These are phyloP conservation scores for Metschnikowia santaceciliae DNA, from an alignment of 805 yeast species.

Conservation along the genomic window DNA sequence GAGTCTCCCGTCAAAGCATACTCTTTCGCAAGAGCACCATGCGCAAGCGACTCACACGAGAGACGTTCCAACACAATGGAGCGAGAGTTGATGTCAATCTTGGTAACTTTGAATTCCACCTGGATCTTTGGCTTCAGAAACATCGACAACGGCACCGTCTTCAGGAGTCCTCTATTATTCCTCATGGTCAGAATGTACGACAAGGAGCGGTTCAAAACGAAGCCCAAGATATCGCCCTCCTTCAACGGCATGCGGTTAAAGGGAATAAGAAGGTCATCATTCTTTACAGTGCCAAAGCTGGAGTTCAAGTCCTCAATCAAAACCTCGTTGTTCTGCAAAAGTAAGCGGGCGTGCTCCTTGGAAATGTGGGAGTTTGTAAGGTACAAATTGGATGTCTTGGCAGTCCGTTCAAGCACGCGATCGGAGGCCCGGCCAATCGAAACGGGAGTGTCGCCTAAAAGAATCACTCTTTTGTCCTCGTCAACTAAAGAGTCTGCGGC, in stretches of 20 bases:
- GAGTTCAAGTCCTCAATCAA: constrained; percentile 29
- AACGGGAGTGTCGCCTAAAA: constrained; percentile 6
- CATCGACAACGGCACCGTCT: constrained; percentile 7
- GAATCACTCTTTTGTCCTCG: constrained; percentile 1
- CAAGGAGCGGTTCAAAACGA: constrained; percentile 33
- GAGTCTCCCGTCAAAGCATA: background rate
- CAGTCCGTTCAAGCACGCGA: constrained; percentile 24
- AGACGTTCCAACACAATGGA: constrained; percentile 5
- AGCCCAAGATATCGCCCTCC: constrained; percentile 30
- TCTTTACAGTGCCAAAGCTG: constrained; percentile 38
- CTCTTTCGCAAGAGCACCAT: background rate
- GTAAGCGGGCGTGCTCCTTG: constrained; percentile 33
- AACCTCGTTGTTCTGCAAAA: constrained; percentile 17
- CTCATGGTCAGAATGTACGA: constrained; percentile 5
- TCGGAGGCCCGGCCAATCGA: constrained; percentile 28
- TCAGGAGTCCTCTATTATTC: constrained; percentile 1
- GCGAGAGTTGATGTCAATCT: background rate
- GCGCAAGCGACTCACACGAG: background rate
- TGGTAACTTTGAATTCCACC: constrained; percentile 7
- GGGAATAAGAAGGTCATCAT: constrained; percentile 24
- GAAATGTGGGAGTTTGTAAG: constrained; percentile 36
- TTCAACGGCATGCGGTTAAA: constrained; percentile 7
- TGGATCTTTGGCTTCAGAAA: constrained; percentile 12
- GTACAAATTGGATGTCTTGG: constrained; percentile 27
- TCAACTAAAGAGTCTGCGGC: background rate